These are phyloP conservation scores for Globomyces sp. DNA, from an alignment of 371 early-diverging fungal genomes.

Conservation along the genomic window DNA sequence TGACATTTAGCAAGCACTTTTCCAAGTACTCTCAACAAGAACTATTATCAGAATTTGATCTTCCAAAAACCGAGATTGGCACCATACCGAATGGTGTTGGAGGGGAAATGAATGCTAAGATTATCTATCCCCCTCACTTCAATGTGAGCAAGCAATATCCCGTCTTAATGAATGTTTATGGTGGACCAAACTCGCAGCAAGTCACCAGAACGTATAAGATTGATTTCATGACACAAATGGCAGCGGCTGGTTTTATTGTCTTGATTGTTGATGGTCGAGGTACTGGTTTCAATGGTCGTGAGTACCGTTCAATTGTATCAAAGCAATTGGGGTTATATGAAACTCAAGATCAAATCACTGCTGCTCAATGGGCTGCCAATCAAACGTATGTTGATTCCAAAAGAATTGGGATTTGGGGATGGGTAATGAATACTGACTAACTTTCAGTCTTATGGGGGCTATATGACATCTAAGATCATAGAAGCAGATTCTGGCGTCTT, in stretches of 20 bases:
- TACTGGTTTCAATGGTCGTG: conserved; percentile 83
- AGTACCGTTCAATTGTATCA: conserved; percentile 73
- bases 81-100: conserved; percentile 42
- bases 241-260: conserved; percentile 30
- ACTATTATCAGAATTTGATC: conserved; percentile 13
- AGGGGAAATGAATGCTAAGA: conserved; percentile 82
- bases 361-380: conserved; percentile 57
- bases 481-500: conserved; percentile 84
- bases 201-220: conserved; percentile 74
- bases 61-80: conserved; percentile 59
- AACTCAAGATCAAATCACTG: conserved; percentile 81
- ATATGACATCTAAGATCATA: conserved; percentile 77
- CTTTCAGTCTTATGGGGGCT: conserved; percentile 79
- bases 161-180: conserved; percentile 39
- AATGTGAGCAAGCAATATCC: conserved; percentile 80
- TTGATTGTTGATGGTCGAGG: conserved; percentile 82
- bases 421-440: conserved; percentile 39
- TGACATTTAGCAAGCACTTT: no score
- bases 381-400: conserved; percentile 73
- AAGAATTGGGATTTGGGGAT: conserved; percentile 95
- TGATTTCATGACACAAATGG: conserved; percentile 37
- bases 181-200: conserved; percentile 89
- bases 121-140: conserved; percentile 82
- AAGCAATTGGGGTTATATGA: conserved; percentile 80
- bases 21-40: neutral